Base-by-base conservation (phyloP, 371 early-diverging fungal genomes). In the Rhizopus sp. region DNA sequence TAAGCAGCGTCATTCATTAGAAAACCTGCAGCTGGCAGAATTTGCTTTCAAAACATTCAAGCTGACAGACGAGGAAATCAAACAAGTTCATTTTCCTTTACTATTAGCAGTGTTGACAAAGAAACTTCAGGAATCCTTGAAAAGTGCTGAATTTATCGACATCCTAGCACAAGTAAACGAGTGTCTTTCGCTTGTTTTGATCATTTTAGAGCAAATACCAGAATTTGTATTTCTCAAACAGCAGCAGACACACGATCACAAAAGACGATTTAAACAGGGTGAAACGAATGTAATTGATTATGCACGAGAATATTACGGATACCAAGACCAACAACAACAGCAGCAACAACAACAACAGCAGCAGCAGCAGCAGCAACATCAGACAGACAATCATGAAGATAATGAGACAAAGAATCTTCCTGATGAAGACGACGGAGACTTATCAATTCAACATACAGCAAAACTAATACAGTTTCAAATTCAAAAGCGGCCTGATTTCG, bases 61-160 rank as follows among this genome's bases (percentile, higher is more conserved):
- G 52, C 68, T 91, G 35, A 81, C 82, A 30, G 94, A 94, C 50
- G 93, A 94, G 30, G 94, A 94, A 47, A 86, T 85, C 35, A 74
- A 80, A 46, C 87, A 88, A 13, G 77, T 91, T 47, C 94, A 95
- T 62, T 67, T 93, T 9, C 93, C 94, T 0, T 69, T 92, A 60
- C 77, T 91, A 13, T 53, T 92, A 35, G 80, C 84, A 16, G 74
- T 81, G 1, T 50, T 90, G 7, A 59, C 87, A 13, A 76, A 78
- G 45, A 82, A 78, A 48, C 68, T 86, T 7, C 77, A 88, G 65
- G 78, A 78, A 66, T 52, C 50, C 1, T 35, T 52, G 39, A 50
- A 53, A 50, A 40, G 55, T 30, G 59, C 69, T 1, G 15, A 64
- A 0, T 76, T 76, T 50, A 65, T 70, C 39, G 67, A 70, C 5